phyloP scores from a whole-genome alignment of 2,329 filamentous ascomycete species.

The Fusarium clavum region DNA sequence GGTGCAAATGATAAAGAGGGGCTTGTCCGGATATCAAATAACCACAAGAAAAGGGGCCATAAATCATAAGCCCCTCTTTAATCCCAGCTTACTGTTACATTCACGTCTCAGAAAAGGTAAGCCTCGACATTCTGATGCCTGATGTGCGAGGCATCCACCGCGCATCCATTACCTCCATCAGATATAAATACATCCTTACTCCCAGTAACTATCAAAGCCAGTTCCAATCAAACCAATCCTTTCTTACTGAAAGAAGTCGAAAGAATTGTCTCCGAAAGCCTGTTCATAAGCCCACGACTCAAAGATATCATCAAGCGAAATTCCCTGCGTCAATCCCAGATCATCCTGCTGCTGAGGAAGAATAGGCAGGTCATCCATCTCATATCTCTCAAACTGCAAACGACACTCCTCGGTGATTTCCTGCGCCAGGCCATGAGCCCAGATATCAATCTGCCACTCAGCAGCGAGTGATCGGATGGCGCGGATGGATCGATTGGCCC shows the following conservation, averaged over 20 bases:
- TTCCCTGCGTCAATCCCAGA: background rate
- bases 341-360: background rate
- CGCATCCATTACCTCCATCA: background rate
- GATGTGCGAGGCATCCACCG: background rate
- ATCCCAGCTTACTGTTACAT: background rate
- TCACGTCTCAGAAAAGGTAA: fast-evolving
- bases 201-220: background rate
- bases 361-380: slow-evolving; percentile 6
- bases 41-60: background rate
- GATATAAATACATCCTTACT: background rate
- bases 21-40: slow-evolving; percentile 7
- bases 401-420: slow-evolving; percentile 24
- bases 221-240: background rate
- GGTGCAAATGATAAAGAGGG: background rate
- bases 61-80: background rate
- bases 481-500: slow-evolving; percentile 31
- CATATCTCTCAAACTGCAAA: slow-evolving; percentile 31
- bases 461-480: slow-evolving; percentile 27
- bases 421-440: slow-evolving; percentile 16
- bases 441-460: slow-evolving; percentile 31
- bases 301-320: slow-evolving; percentile 32
- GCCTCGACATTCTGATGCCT: fast-evolving
- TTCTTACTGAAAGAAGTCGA: slow-evolving; percentile 16
- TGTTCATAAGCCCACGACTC: slow-evolving; percentile 35
- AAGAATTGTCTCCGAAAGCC: slow-evolving; percentile 17